A percentile compares a stretch with the other conserved stretches of the same genome.
phyloP scores from a whole-genome alignment of 2,329 filamentous ascomycete genomes.

The Coleophoma crateriformis region DNA sequence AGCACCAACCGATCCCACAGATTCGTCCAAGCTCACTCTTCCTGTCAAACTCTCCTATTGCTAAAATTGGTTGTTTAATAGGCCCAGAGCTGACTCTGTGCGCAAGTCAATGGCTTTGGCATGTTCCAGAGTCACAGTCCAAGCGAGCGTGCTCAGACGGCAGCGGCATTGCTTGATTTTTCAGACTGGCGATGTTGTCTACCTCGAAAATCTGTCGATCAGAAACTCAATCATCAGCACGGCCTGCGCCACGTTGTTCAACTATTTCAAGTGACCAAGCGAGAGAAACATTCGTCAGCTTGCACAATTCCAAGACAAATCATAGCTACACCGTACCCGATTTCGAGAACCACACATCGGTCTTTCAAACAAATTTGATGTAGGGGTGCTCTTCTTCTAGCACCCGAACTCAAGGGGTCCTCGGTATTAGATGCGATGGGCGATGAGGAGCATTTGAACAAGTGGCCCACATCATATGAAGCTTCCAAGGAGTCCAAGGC shows the following conservation, averaged over 20 bases:
- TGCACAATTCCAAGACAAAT: slow-evolving; percentile 73
- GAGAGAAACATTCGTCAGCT: slow-evolving; percentile 57
- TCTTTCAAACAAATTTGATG: slow-evolving; percentile 39
- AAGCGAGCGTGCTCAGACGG: slow-evolving; percentile 56
- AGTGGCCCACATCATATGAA: slow-evolving; percentile 59
- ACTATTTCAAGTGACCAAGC: slow-evolving; percentile 58
- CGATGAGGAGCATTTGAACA: slow-evolving; percentile 61
- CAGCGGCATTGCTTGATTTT: slow-evolving; percentile 76
- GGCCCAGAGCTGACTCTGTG: background rate
- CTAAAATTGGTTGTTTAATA: background rate
- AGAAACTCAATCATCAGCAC: slow-evolving; percentile 48
- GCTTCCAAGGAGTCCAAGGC: slow-evolving; percentile 54
- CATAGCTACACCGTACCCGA: slow-evolving; percentile 67
- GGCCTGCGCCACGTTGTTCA: slow-evolving; percentile 62
- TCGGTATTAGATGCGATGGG: slow-evolving; percentile 58
- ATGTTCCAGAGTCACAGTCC: slow-evolving; percentile 61
- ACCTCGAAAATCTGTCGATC: slow-evolving; percentile 76
- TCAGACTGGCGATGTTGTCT: slow-evolving; percentile 83
- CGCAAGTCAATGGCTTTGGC: slow-evolving; percentile 72
- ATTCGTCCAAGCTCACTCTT: slow-evolving; percentile 47
- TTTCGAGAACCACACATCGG: slow-evolving; percentile 60
- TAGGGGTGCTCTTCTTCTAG: slow-evolving; percentile 50
- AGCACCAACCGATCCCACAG: slow-evolving; percentile 29
- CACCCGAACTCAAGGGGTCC: slow-evolving; percentile 61
- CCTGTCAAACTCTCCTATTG: slow-evolving; percentile 35